These are phyloP conservation scores for Raphanus sativus DNA, from an alignment of 345 rosid species.

Conservation along the genomic window DNA sequence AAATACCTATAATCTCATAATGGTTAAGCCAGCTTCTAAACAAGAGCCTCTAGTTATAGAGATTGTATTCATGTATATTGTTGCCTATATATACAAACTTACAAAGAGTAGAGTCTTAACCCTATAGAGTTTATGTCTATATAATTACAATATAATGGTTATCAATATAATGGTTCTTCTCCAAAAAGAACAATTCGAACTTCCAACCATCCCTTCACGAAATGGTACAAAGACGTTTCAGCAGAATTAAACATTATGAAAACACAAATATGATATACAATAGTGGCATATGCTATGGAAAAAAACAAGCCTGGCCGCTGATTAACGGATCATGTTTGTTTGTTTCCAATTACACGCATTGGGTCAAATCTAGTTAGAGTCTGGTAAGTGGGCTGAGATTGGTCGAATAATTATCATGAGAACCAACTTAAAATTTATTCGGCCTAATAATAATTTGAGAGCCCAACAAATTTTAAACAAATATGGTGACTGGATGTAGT, in stretches of 20 bases:
- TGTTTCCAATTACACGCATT: background rate
- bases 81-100: too few species aligned
- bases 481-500: background rate
- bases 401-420: background rate
- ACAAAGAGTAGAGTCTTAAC: too few species aligned
- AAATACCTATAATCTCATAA: conserved; percentile 70
- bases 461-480: background rate
- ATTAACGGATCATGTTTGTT: conserved; percentile 14
- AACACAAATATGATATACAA: background rate
- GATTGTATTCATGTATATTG: too few species aligned
- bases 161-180: conserved; percentile 35
- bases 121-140: too few species aligned
- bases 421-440: background rate
- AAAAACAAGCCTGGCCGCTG: background rate
- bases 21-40: conserved; percentile 71
- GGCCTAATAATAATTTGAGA: background rate
- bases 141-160: too few species aligned
- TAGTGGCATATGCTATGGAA: background rate
- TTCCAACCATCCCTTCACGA: background rate
- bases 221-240: background rate
- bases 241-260: background rate
- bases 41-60: conserved; percentile 58
- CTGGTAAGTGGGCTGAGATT: background rate
- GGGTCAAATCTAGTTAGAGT: background rate
- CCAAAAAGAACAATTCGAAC: conserved; percentile 37